Percentiles rank a stretch among this genome's conserved stretches.
Evolutionary conservation across 176 grass and related monocot genomes (phyloP).

Genomic region (Carex myosuroides): DNA sequence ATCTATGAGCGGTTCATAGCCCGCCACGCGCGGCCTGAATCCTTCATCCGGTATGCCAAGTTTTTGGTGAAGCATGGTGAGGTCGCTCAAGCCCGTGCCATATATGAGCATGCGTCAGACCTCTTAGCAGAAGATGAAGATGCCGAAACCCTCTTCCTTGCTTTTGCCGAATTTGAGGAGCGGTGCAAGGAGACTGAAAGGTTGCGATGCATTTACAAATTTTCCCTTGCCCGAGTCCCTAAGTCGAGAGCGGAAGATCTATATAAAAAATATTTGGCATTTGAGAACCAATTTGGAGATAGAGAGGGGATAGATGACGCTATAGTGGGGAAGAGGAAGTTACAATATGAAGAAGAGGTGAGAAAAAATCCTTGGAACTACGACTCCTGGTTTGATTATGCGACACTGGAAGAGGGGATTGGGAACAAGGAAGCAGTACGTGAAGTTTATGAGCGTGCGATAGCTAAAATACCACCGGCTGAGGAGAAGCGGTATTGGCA

Average conservation of each 20-base stretch:
- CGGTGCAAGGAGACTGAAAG: constrained; percentile 49
- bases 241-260: constrained; percentile 68
- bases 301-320: constrained; percentile 54
- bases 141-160: constrained; percentile 60
- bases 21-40: constrained; percentile 42
- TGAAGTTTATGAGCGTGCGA: constrained; percentile 74
- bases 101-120: constrained; percentile 56
- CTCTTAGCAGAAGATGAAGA: constrained; percentile 54
- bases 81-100: constrained; percentile 26
- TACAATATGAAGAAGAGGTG: constrained; percentile 81
- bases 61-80: constrained; percentile 81
- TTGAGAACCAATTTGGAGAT: constrained; percentile 66
- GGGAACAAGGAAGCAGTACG: constrained; percentile 54
- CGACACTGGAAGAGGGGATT: constrained; percentile 63
- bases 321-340: constrained; percentile 56
- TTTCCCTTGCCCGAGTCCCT: constrained; percentile 52
- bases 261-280: constrained; percentile 60
- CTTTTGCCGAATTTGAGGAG: constrained; percentile 76
- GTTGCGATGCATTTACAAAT: constrained; percentile 59
- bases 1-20: constrained; percentile 63
- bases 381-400: constrained; percentile 82
- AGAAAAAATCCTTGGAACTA: constrained; percentile 85
- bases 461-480: constrained; percentile 64
- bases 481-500: constrained; percentile 88
- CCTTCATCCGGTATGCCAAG: constrained; percentile 57